Evolutionary conservation across 192 early-diverging fungal genomes (phyloP).

Genomic region (Coemansia sp.): DNA sequence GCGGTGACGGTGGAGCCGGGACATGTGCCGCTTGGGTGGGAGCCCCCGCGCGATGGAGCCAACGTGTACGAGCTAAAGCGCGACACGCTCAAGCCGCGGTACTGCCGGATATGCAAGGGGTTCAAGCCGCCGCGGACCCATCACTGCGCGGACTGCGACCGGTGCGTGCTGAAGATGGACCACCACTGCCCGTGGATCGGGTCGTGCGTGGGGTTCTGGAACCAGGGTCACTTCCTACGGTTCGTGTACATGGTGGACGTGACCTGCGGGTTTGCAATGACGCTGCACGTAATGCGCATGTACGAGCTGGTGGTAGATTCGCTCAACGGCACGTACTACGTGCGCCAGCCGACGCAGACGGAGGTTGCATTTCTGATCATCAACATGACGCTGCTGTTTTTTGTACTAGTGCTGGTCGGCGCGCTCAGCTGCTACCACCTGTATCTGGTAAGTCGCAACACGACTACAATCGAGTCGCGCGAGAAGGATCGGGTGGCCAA

Average conservation of each 20-base stretch:
- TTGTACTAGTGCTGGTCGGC: constrained; percentile 48
- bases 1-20: constrained; percentile 79
- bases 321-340: constrained; percentile 54
- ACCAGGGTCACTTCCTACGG: constrained; percentile 74
- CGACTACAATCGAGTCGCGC: constrained; percentile 54
- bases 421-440: constrained; percentile 51
- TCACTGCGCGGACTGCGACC: constrained; percentile 72
- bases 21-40: constrained; percentile 60
- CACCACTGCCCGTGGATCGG: constrained; percentile 92
- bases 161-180: constrained; percentile 83
- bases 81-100: constrained; percentile 65
- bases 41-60: constrained; percentile 41
- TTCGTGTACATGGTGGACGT: constrained; percentile 59
- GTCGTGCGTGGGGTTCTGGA: constrained; percentile 75
- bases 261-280: constrained; percentile 77
- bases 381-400: constrained; percentile 60
- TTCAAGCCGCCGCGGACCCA: constrained; percentile 80
- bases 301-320: constrained; percentile 53
- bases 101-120: constrained; percentile 62
- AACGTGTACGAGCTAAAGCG: constrained; percentile 67
- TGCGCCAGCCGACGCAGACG: constrained; percentile 59
- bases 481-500: constrained; percentile 50
- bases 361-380: constrained; percentile 75
- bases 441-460: constrained; percentile 47
- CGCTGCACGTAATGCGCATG: constrained; percentile 77